Evolutionary conservation across 805 yeast species (phyloP), one percentile per base, ranked within the genome.

Genomic region (Wickerhamomyces kurtzmanii): DNA sequence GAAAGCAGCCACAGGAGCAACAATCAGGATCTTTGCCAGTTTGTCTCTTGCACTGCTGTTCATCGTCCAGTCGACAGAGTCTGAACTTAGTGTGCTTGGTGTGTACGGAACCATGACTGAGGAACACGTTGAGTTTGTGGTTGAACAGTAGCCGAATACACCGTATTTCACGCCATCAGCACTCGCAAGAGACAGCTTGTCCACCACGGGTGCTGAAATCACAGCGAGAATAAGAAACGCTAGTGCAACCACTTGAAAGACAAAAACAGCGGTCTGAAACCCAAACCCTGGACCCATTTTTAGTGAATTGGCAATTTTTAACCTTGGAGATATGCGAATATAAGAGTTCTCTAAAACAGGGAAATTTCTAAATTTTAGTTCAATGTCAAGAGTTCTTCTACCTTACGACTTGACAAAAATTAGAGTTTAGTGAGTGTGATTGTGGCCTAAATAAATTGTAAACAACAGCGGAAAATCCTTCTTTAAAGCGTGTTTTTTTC

Each of bases 1-100:
- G 5, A 78, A 82, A 9, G 76, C 75, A 14, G 86, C 76, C 17
- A 80, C 59, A 1, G 91, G 91, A 9, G 68, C 59, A 18, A 76
- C 57, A 17, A 82, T 62, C 25, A 81, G 54, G 14, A 71, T 57
- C 34, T 69, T 62, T 3, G 72, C 69, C 28, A 82, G 51, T 2
- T 61, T 57, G 31, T 65, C 58, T 44, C 89, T 59, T 1, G 71
- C 62, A 20, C 35, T 34, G 9, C 40, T 33, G 23, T 53, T 53
- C 53, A 76, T 51, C 22, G 57, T 44, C 83, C 86, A 77, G 38
- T 59, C 58, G 17, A 51, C 34, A 13, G 45, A 40, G n/a, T n/a
- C n/a, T 12, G 48, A 44, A 3, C 51, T 38, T 8, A 49, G 15
- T 8, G 41, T 31, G 16, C 59, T 51, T 17, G 67, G 45, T 3